Evolutionary conservation across 805 yeast genomes (phyloP).

Genomic region (Saturnispora mendoncae): DNA sequence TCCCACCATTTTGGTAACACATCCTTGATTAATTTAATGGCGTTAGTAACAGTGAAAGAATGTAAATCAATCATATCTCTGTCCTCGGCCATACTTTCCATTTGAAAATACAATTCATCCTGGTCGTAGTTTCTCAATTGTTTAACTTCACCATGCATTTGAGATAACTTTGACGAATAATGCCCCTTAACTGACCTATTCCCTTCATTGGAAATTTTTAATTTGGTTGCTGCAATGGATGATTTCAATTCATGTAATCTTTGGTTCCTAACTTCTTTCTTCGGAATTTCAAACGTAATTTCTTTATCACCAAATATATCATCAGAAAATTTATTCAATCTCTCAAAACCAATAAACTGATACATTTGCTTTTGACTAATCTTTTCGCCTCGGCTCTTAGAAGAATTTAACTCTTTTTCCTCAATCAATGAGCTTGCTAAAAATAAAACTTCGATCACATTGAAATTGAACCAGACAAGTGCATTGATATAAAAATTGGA

Average conservation of each 20-base stretch:
- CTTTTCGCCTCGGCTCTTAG: neutral
- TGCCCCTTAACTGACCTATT: conserved; percentile 3
- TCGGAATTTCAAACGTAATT: neutral
- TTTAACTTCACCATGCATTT: conserved; percentile 7
- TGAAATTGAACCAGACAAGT: conserved; percentile 37
- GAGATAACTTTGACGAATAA: neutral
- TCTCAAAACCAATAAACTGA: neutral
- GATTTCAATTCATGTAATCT: neutral
- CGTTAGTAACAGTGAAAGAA: conserved; percentile 39
- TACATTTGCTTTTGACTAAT: neutral
- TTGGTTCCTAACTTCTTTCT: neutral
- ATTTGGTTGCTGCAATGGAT: neutral
- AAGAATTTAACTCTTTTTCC: conserved; percentile 8
- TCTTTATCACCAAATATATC: conserved; percentile 1
- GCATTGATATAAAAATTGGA: conserved; percentile 33
- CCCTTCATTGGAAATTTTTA: neutral
- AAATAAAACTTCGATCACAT: conserved; percentile 31
- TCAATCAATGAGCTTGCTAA: conserved; percentile 29
- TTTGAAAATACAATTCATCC: conserved; percentile 6
- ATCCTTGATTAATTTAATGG: conserved; percentile 30
- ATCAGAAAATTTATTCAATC: neutral
- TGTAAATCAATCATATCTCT: conserved; percentile 46
- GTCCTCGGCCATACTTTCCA: conserved; percentile 12
- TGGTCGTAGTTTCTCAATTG: conserved; percentile 10
- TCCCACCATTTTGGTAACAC: conserved; percentile 55